Evolutionary conservation across 78 protist species (phyloP).

Genomic region (Tieghemostelium lacteum): DNA sequence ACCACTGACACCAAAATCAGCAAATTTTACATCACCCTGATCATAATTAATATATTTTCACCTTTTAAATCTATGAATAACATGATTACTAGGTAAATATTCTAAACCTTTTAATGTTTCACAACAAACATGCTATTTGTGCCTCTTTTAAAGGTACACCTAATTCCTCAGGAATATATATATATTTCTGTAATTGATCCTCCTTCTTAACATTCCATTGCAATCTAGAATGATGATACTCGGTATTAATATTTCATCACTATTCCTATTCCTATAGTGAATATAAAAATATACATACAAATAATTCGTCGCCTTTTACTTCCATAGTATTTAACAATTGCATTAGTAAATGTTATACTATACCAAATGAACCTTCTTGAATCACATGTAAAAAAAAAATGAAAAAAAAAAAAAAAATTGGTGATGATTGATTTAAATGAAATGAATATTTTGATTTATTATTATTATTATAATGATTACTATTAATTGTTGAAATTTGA

Average conservation of each 20-base stretch:
- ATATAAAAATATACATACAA: conserved; percentile 58
- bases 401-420: no score
- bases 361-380: no score
- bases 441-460: no score
- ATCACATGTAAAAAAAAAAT: no score
- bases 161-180: conserved; percentile 79
- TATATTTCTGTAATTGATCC: conserved; percentile 83
- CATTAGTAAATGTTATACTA: no score
- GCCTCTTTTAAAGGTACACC: conserved; percentile 62
- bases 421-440: no score
- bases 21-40: conserved; percentile 79
- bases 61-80: conserved; percentile 87
- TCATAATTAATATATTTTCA: conserved; percentile 82
- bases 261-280: no score
- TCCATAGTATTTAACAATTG: conserved; percentile 78
- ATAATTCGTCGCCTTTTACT: conserved; percentile 81
- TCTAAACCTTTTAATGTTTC: conserved; percentile 84
- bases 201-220: conserved; percentile 86
- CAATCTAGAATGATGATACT: conserved; percentile 33
- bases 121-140: conserved; percentile 79
- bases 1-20: conserved; percentile 81
- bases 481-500: no score
- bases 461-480: no score
- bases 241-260: neutral
- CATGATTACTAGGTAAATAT: conserved; percentile 85